phyloP scores from a whole-genome alignment of 106 monocot genomes.

The Ottelia alismoides region DNA sequence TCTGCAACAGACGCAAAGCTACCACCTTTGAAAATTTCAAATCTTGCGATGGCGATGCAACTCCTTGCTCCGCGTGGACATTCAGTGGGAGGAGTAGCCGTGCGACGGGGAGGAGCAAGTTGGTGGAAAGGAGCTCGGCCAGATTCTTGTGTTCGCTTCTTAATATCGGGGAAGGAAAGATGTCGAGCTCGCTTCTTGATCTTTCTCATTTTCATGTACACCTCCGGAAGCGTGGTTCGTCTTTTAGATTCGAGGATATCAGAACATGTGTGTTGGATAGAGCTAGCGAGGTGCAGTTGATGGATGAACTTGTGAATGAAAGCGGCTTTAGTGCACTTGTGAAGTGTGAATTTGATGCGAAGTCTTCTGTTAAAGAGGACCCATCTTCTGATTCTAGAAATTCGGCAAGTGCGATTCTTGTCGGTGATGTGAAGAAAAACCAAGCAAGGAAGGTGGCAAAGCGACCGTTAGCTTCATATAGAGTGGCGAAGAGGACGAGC shows the following conservation, averaged over 20 bases:
- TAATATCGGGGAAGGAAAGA: slow-evolving; percentile 1
- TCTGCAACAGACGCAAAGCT: slow-evolving; percentile 29
- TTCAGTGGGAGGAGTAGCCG: not conserved
- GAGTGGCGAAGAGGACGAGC: slow-evolving; percentile 6
- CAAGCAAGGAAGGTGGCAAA: slow-evolving; percentile 23
- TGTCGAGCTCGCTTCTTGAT: not conserved
- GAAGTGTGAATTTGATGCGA: not conserved
- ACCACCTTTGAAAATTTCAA: slow-evolving; percentile 7
- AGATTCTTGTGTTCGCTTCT: not conserved
- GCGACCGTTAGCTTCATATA: slow-evolving; percentile 19
- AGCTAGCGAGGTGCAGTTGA: too few relatives aligned
- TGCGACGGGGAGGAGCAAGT: slow-evolving; percentile 4
- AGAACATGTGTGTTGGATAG: not conserved
- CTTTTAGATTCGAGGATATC: not conserved
- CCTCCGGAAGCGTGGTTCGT: not conserved
- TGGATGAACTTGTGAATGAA: not conserved
- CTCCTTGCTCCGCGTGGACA: slow-evolving; percentile 6
- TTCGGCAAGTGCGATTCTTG: slow-evolving; percentile 1
- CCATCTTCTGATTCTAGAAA: slow-evolving; percentile 1
- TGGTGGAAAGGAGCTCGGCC: not conserved
- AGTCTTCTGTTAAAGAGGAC: not conserved
- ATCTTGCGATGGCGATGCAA: slow-evolving; percentile 4
- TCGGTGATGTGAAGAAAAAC: slow-evolving; percentile 3
- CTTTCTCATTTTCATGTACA: not conserved
- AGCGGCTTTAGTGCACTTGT: not conserved